Conservation (phyloP, 306 rosid genomes). For the Acacia confusa region DNA sequence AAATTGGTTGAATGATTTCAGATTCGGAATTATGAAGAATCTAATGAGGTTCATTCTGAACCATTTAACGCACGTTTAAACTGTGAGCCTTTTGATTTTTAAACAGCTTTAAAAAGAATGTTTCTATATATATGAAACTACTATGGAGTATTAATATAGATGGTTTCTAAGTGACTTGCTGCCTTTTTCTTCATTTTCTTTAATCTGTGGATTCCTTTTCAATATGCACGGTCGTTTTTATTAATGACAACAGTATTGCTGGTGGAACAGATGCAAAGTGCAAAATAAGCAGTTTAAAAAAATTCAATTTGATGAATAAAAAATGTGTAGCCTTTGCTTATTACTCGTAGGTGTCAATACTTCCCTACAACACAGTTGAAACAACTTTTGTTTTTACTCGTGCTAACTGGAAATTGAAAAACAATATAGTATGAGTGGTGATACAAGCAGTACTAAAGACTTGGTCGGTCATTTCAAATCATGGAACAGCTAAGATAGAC, state of each 20-base stretch:
- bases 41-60: background rate
- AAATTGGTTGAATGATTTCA: background rate
- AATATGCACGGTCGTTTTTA: background rate
- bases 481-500: background rate
- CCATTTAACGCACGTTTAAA: background rate
- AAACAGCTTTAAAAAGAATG: background rate
- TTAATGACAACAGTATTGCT: background rate
- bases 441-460: background rate
- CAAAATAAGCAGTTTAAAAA: background rate
- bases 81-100: background rate
- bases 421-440: background rate
- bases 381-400: background rate
- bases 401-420: background rate
- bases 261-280: slow-evolving; percentile 10
- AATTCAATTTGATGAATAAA: background rate
- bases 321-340: background rate
- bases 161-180: slow-evolving; percentile 1
- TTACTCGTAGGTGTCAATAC: background rate
- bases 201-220: slow-evolving; percentile 8
- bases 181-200: slow-evolving; percentile 13
- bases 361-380: background rate
- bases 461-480: background rate
- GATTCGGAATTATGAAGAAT: background rate
- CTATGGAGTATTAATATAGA: background rate
- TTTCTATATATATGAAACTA: background rate